Evolutionary conservation across 106 monocot genomes (phyloP).

Genomic region (Dendrobium officinale): DNA sequence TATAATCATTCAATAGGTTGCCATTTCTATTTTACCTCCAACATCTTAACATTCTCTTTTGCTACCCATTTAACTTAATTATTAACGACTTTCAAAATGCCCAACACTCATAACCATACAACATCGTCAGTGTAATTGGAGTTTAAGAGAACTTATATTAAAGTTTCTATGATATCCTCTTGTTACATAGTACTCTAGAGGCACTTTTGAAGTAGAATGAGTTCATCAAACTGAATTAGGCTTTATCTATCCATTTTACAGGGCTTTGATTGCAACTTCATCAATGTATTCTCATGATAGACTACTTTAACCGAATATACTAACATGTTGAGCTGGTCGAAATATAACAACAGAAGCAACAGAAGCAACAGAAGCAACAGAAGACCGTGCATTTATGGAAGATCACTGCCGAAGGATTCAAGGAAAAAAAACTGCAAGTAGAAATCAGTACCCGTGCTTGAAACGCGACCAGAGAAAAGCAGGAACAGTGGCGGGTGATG

Average conservation of each 20-base stretch:
- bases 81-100: too few species aligned
- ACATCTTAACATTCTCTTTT: too few species aligned
- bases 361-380: neutral
- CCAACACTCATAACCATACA: too few species aligned
- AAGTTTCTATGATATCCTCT: too few species aligned
- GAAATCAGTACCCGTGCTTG: constrained; percentile 26
- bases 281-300: neutral
- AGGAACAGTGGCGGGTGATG: constrained; percentile 22
- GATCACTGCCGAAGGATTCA: neutral
- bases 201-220: too few species aligned
- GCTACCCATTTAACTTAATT: too few species aligned
- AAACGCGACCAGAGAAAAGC: constrained; percentile 45
- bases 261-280: neutral
- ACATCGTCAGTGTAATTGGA: too few species aligned
- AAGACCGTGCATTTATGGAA: neutral
- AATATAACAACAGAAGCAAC: neutral
- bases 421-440: neutral
- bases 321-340: neutral
- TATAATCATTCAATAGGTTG: too few species aligned
- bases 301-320: neutral
- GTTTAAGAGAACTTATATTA: too few species aligned
- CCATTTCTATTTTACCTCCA: too few species aligned
- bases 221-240: neutral
- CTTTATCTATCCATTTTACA: neutral
- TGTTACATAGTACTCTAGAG: too few species aligned